phyloP scores from a whole-genome alignment of 352 stramenopile species.

The Phytophthora rubi region DNA sequence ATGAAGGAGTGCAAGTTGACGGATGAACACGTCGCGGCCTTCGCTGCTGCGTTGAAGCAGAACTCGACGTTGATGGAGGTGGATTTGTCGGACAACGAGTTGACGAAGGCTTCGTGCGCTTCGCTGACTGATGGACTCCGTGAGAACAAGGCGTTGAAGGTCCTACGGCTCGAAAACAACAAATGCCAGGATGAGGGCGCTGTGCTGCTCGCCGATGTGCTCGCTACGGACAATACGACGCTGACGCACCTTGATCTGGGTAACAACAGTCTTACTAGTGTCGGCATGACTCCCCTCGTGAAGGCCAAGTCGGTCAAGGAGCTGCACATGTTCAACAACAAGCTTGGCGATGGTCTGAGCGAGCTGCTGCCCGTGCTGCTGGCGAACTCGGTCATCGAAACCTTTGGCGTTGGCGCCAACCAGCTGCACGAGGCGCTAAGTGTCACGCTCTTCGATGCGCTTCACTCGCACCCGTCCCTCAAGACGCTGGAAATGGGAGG shows the following conservation, averaged over 20 bases:
- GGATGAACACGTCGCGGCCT: conserved; percentile 44
- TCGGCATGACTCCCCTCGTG: conserved; percentile 55
- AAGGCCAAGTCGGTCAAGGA: conserved; percentile 51
- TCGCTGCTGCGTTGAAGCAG: conserved; percentile 49
- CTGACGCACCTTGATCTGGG: conserved; percentile 70
- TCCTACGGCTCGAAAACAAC: conserved; percentile 68
- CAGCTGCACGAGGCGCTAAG: conserved; percentile 67
- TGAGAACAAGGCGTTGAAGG: conserved; percentile 53
- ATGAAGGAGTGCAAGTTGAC: conserved; percentile 72
- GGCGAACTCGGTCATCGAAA: conserved; percentile 63
- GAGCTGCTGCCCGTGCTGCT: conserved; percentile 57
- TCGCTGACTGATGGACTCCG: conserved; percentile 53
- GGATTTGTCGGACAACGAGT: conserved; percentile 76
- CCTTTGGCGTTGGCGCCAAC: conserved; percentile 76
- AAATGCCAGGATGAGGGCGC: conserved; percentile 62
- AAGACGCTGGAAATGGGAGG: conserved; percentile 86
- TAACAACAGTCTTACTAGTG: conserved; percentile 67
- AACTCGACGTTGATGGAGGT: conserved; percentile 64
- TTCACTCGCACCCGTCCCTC: conserved; percentile 73
- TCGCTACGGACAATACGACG: conserved; percentile 45
- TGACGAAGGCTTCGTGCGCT: conserved; percentile 42
- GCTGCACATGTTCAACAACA: conserved; percentile 85
- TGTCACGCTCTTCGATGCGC: conserved; percentile 62
- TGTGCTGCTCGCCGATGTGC: conserved; percentile 36
- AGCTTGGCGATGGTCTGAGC: conserved; percentile 54